phyloP scores from a whole-genome alignment of 1,139 yeast species.

The Suhomyces terraborum region DNA sequence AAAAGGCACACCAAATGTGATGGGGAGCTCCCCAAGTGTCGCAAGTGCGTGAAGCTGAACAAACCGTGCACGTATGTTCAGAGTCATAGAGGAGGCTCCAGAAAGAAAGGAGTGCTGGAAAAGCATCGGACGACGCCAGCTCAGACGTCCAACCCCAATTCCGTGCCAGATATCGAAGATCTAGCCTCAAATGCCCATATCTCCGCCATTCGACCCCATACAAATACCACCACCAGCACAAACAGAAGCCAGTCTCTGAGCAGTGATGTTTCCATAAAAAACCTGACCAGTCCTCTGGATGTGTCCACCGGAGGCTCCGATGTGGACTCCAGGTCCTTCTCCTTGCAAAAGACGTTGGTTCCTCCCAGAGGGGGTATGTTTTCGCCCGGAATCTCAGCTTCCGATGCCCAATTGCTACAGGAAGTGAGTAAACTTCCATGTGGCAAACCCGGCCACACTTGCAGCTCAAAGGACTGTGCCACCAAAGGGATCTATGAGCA shows the following conservation, averaged over 20 bases:
- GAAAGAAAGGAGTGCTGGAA: slow-evolving; percentile 45
- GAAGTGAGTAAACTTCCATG: slow-evolving; percentile 8
- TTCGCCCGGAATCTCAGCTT: background rate
- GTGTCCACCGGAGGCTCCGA: background rate
- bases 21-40: slow-evolving; percentile 47
- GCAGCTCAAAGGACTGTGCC: slow-evolving; percentile 6
- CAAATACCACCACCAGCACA: too few relatives aligned
- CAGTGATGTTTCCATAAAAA: slow-evolving; percentile 3
- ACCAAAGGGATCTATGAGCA: slow-evolving; percentile 8
- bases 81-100: slow-evolving; percentile 53
- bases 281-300: slow-evolving; percentile 8
- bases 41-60: slow-evolving; percentile 35
- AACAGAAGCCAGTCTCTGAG: background rate
- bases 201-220: too few relatives aligned
- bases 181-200: too few relatives aligned
- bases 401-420: slow-evolving; percentile 6
- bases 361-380: slow-evolving; percentile 8
- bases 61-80: slow-evolving; percentile 48
- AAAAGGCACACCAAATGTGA: slow-evolving; percentile 51
- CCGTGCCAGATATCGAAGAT: slow-evolving; percentile 19
- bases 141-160: slow-evolving; percentile 7
- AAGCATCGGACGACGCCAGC: background rate
- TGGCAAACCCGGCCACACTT: slow-evolving; percentile 4
- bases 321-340: background rate
- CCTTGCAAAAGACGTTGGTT: background rate